Evolutionary conservation across 2,329 filamentous ascomycete species (phyloP), one percentile per base, ranked within the genome.

Genomic region (Hypoxylon sp.): DNA sequence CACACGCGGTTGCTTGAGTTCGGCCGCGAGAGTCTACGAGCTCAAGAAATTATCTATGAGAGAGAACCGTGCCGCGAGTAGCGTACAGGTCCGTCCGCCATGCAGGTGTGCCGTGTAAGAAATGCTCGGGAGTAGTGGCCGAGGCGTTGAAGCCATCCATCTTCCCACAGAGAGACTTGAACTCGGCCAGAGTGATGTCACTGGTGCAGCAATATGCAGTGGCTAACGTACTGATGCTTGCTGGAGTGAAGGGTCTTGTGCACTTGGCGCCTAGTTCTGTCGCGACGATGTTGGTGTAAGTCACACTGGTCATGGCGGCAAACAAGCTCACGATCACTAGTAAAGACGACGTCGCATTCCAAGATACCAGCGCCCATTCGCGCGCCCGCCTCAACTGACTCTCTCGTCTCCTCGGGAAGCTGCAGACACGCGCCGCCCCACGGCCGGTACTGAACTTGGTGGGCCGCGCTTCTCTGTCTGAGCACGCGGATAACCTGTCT

Each of bases 331-430:
- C 83, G 83, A 77, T 91, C 89, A 69, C 82, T 84, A 64, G 89
- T 91, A 79, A 91, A 91, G 36, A 86, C 83, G 14, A 90, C 89
- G 75, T 91, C 89, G 77, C 89, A 91, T 79, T 91, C 89, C 56
- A 90, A 83, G 46, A 91, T 82, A 45, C 89, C 89, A 4, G 89
- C 86, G 30, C 89, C 89, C 89, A 90, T 90, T 19, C 89, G 83
- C n/a, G 86, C 84, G 43, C 89, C 89, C 0, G 89, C 89, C 56
- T 87, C 77, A 73, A 86, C 83, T 4, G 86, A 87, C 77, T 90
- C 82, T 49, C 81, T 76, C 32, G 87, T 88, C 78, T 91, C 87
- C 79, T 91, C 89, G 17, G 89, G 89, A 61, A 91, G 86, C 74
- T 88, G 84, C 32, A 91, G 80, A 6, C 88, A 86, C 2, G 83